phyloP scores from a whole-genome alignment of 164 flowering plant genomes.

The Akebia trifoliata region DNA sequence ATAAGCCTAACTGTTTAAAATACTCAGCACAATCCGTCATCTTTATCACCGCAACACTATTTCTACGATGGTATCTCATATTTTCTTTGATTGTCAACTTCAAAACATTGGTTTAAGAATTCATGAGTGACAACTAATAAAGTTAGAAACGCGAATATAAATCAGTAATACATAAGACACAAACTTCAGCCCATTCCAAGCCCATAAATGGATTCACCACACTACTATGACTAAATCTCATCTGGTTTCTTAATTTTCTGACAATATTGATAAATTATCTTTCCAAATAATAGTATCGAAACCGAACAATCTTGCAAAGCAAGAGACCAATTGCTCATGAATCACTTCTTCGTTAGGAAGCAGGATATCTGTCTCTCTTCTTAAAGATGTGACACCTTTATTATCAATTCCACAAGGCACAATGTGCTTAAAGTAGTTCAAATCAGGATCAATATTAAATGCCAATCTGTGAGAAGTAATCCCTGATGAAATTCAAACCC shows the following conservation, averaged over 20 bases:
- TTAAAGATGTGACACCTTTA: slow-evolving; percentile 86
- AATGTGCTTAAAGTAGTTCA: slow-evolving; percentile 72
- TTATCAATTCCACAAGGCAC: slow-evolving; percentile 93
- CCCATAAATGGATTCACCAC: background rate
- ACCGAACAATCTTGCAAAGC: slow-evolving; percentile 58
- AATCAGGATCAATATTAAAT: slow-evolving; percentile 86
- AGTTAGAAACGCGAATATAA: too few species aligned
- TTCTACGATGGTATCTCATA: too few species aligned
- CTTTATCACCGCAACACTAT: too few species aligned
- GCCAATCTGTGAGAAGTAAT: slow-evolving; percentile 94
- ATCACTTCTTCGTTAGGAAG: slow-evolving; percentile 75
- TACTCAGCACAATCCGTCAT: too few species aligned
- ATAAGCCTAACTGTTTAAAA: too few species aligned
- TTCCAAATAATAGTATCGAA: slow-evolving; percentile 40
- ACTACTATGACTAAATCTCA: background rate
- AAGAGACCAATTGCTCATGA: slow-evolving; percentile 71
- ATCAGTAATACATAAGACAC: too few species aligned
- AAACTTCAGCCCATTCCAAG: too few species aligned
- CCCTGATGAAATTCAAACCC: slow-evolving; percentile 79
- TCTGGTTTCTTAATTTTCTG: slow-evolving; percentile 2
- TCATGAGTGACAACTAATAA: too few species aligned
- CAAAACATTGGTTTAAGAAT: too few species aligned
- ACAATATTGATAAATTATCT: slow-evolving; percentile 23
- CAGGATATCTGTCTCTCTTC: slow-evolving; percentile 44
- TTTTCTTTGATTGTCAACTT: too few species aligned